A percentile compares a stretch with the other conserved stretches of the same genome.
Evolutionary conservation across 2,329 filamentous ascomycete species (phyloP).

Genomic region (Paracoccidioides brasiliensis): DNA sequence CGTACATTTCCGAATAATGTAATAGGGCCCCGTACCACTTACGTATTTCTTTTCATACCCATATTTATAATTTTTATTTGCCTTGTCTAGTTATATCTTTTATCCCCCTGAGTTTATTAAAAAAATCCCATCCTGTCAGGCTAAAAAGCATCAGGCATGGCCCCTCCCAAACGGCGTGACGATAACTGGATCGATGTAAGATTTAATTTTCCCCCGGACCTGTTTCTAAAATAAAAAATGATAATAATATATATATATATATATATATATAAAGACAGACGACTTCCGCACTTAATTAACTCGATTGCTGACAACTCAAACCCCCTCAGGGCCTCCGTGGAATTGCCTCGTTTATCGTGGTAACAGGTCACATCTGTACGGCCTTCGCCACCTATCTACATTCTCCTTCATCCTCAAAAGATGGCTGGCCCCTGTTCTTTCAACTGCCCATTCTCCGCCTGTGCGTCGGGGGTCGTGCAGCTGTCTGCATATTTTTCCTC

Average conservation of each 20-base stretch:
- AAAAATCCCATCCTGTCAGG: too few relatives aligned
- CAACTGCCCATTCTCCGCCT: conserved; percentile 19
- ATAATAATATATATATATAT: not conserved
- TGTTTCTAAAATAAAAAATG: too few relatives aligned
- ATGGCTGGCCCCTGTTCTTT: conserved; percentile 12
- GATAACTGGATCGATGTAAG: conserved; percentile 16
- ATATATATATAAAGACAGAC: not conserved
- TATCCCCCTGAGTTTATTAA: not conserved
- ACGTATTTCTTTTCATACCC: not conserved
- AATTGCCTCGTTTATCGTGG: conserved; percentile 30
- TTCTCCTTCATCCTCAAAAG: conserved; percentile 17
- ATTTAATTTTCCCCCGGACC: not conserved
- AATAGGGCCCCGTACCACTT: too few relatives aligned
- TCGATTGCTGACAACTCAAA: not conserved
- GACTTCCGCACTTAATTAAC: not conserved
- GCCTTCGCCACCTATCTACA: conserved; percentile 30
- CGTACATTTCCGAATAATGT: too few relatives aligned
- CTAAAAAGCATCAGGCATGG: not conserved
- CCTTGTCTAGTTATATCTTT: not conserved
- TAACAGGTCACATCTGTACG: conserved; percentile 30
- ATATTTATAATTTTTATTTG: not conserved
- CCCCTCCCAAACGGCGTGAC: conserved; percentile 7
- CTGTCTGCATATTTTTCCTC: conserved; percentile 19
- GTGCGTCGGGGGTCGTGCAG: conserved; percentile 13
- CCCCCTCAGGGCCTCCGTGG: conserved; percentile 27